Conservation (phyloP, 2,329 filamentous ascomycete genomes). For the Passalora sequoiae region DNA sequence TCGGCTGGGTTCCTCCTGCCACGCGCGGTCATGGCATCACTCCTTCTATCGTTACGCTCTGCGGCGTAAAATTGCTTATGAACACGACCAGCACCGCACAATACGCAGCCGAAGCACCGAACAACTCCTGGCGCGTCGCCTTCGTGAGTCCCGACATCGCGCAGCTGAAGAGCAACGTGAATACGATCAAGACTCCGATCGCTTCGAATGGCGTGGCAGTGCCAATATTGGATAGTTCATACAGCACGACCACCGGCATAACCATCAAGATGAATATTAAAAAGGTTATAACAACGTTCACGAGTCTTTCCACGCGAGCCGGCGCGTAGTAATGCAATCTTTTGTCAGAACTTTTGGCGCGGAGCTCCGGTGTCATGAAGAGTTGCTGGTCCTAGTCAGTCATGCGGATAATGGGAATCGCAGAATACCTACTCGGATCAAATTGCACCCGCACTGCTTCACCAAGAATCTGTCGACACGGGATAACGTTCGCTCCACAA, state of each 20-base stretch:
- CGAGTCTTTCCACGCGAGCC: slow-evolving; percentile 37
- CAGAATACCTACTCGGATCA: slow-evolving; percentile 26
- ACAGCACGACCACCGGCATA: slow-evolving; percentile 40
- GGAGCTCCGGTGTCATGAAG: slow-evolving; percentile 38
- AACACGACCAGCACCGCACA: slow-evolving; percentile 28
- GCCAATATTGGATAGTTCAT: slow-evolving; percentile 33
- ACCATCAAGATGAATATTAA: slow-evolving; percentile 41
- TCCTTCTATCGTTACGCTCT: slow-evolving; percentile 8
- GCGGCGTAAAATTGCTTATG: slow-evolving; percentile 21
- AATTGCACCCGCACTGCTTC: slow-evolving; percentile 25
- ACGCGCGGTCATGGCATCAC: too few relatives aligned
- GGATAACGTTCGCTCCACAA: slow-evolving; percentile 30
- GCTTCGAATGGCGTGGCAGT: slow-evolving; percentile 35
- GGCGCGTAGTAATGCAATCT: slow-evolving; percentile 36
- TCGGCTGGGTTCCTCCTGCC: too few relatives aligned
- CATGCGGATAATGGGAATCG: background rate
- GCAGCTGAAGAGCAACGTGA: slow-evolving; percentile 33
- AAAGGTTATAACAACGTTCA: slow-evolving; percentile 40
- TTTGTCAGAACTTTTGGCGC: slow-evolving; percentile 34
- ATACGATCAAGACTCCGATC: slow-evolving; percentile 40
- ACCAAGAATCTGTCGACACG: slow-evolving; percentile 23
- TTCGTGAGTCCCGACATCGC: slow-evolving; percentile 23
- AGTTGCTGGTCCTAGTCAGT: slow-evolving; percentile 27
- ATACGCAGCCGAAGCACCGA: slow-evolving; percentile 25
- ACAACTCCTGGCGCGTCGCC: slow-evolving; percentile 24